Evolutionary conservation across 805 yeast genomes (phyloP).

Genomic region (Debaryomyces maramus): DNA sequence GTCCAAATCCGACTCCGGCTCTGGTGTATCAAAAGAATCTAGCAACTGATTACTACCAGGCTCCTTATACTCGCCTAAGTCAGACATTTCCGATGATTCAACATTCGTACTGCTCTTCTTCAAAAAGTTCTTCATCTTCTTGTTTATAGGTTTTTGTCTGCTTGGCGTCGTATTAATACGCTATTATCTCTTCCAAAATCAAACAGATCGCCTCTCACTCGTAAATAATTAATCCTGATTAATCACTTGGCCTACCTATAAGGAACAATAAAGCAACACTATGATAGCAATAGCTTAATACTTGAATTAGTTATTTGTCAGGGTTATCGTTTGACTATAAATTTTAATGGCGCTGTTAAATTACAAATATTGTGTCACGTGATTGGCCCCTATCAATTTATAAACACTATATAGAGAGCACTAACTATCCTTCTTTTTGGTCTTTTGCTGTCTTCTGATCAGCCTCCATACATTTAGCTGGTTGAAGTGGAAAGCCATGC

Average conservation of each 20-base stretch:
- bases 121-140: too few species aligned
- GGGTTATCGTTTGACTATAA: not conserved
- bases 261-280: too few species aligned
- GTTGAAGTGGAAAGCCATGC: conserved; percentile 23
- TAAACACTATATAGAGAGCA: not conserved
- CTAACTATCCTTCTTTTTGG: not conserved
- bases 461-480: conserved; percentile 22
- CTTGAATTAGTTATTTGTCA: not conserved
- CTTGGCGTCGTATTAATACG: not conserved
- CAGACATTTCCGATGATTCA: conserved; percentile 5
- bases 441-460: conserved; percentile 12
- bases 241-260: not conserved
- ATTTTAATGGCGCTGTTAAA: conserved; percentile 1
- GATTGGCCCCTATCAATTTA: not conserved
- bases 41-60: conserved; percentile 6
- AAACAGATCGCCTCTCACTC: too few species aligned
- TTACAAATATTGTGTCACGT: not conserved
- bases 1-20: conserved; percentile 4
- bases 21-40: conserved; percentile 12
- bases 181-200: not conserved
- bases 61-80: conserved; percentile 1
- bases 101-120: too few species aligned
- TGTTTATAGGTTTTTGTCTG: too few species aligned
- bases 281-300: not conserved
- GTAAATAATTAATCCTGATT: not conserved